Evolutionary conservation across 495 filamentous ascomycete species (phyloP), one percentile per base, ranked within the genome.

Genomic region (Poronia punctata): DNA sequence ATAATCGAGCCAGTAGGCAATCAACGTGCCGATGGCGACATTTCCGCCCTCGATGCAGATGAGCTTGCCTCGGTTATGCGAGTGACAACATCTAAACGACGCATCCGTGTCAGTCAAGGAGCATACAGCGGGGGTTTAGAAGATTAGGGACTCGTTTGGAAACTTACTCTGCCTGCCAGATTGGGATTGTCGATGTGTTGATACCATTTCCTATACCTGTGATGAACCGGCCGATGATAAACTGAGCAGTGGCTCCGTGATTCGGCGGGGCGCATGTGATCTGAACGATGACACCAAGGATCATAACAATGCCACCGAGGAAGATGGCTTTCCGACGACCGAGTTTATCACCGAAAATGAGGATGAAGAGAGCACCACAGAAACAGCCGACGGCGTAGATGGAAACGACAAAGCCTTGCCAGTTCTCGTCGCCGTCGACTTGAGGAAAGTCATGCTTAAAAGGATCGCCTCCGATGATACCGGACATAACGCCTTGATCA

Each of bases 1-100:
- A 45, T 80, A 86, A 45, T 84, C 80, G 29, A 86, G 68, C 83
- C 83, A 87, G 61, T 86, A 87, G 14, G 80, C 80, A 16, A 85
- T 75, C 24, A 84, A 64, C 7, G 71, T 77, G 40, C 83, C 83
- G 31, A 86, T 81, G 20, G 81, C 82, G 45, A 86, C 84, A 23
- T 80, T 68, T 49, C 78, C 80, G 46, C 83, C 83, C 53, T 86
- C 82, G 32, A 86, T 83, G 60, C 82, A 86, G 50, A 88, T 85
- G 30, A 86, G 60, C 4, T 84, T 68, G 51, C 83, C 83, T 57
- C 83, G 70, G 57, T 86, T 86, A 46, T 68, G 76, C 0, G 81
- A 75, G 41, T 74, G 74, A 22, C 75, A 78, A 53, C 79, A 80
- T 57, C 79, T 75, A n/a, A 52, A 49, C n/a, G 43, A 35, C 46